A percentile compares a stretch with the other conserved stretches of the same genome.
phyloP scores from a whole-genome alignment of 225 moss, liverwort and hornwort genomes.

The Antitrichia curtipendula region DNA sequence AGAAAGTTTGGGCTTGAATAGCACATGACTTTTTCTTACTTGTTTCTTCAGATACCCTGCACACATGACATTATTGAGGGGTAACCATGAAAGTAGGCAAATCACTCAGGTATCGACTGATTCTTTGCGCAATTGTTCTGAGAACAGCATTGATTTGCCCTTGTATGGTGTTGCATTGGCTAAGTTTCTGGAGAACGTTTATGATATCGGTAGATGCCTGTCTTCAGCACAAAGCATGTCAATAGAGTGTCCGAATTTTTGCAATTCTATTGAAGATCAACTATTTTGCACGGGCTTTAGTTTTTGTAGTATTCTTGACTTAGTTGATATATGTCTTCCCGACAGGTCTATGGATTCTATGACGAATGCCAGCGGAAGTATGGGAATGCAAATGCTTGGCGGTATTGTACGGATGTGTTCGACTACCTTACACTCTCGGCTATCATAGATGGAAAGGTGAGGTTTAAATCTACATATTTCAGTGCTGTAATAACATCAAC shows the following conservation, averaged over 20 bases:
- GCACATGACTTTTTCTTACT: neutral
- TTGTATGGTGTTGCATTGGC: neutral
- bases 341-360: constrained; percentile 97
- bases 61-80: constrained; percentile 98
- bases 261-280: neutral
- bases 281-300: neutral
- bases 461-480: neutral
- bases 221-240: neutral
- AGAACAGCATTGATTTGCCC: neutral
- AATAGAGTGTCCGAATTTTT: neutral
- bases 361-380: constrained; percentile 99
- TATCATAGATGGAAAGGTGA: constrained; percentile 96
- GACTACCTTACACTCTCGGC: constrained; percentile 99
- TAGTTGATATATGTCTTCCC: neutral
- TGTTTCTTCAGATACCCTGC: constrained; percentile 65
- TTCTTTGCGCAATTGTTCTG: neutral
- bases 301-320: neutral
- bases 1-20: neutral
- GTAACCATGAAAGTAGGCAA: constrained; percentile 99
- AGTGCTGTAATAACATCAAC: neutral
- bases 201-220: neutral
- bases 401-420: constrained; percentile 99
- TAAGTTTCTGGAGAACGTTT: neutral
- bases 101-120: constrained; percentile 78
- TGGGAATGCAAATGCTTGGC: constrained; percentile 99